Evolutionary conservation across 768 basidiomycete genomes (phyloP).

Genomic region (Leccinellum rugosiceps): DNA sequence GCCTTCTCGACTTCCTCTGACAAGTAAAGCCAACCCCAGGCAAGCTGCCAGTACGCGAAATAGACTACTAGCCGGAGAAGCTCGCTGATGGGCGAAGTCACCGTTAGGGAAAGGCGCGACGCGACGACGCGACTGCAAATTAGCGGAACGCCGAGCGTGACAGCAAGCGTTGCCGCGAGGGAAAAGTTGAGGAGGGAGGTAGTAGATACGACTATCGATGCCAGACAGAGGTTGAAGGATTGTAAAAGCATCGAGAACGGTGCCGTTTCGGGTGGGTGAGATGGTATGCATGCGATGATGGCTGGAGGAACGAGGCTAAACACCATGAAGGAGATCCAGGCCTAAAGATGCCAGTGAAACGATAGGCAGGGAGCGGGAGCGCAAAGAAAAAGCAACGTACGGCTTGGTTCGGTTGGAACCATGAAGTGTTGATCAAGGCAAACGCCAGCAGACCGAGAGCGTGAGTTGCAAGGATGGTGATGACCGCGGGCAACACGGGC

Average conservation of each 20-base stretch:
- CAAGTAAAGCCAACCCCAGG: slow-evolving; percentile 56
- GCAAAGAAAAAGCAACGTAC: slow-evolving; percentile 33
- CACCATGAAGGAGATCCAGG: slow-evolving; percentile 26
- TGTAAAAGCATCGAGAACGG: slow-evolving; percentile 55
- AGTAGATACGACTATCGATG: slow-evolving; percentile 83
- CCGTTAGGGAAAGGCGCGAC: slow-evolving; percentile 12
- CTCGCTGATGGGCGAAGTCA: slow-evolving; percentile 26
- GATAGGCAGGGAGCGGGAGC: not conserved
- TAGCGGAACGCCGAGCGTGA: slow-evolving; percentile 66
- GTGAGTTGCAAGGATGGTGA: slow-evolving; percentile 58
- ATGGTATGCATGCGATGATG: slow-evolving; percentile 29
- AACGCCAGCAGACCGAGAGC: slow-evolving; percentile 52
- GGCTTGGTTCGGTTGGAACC: slow-evolving; percentile 39
- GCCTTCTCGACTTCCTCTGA: slow-evolving; percentile 46
- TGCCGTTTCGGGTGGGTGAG: slow-evolving; percentile 28
- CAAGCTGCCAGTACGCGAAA: slow-evolving; percentile 43
- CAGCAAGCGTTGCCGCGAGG: slow-evolving; percentile 69
- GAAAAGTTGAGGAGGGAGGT: slow-evolving; percentile 92
- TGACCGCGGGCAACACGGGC: slow-evolving; percentile 51
- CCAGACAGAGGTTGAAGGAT: slow-evolving; percentile 73
- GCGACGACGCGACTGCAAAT: slow-evolving; percentile 41
- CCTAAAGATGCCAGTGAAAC: slow-evolving; percentile 23
- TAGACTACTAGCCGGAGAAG: slow-evolving; percentile 15
- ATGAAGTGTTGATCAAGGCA: slow-evolving; percentile 40
- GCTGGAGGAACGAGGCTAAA: slow-evolving; percentile 33